These are phyloP conservation scores for Penicillium capsulatum DNA, from an alignment of 2,329 filamentous ascomycete species.

Conservation along the genomic window DNA sequence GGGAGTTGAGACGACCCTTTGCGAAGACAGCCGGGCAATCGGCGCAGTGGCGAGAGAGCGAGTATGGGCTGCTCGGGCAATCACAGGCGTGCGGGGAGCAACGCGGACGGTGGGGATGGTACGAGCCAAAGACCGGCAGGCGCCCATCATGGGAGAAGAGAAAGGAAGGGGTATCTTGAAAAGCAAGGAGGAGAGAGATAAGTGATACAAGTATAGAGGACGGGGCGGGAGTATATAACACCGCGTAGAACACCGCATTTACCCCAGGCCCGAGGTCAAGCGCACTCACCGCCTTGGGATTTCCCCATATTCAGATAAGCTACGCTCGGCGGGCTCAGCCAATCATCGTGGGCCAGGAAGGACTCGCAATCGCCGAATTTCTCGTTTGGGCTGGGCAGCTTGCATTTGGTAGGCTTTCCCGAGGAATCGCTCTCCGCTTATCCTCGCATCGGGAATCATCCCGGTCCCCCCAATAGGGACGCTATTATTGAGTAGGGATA, in stretches of 20 bases:
- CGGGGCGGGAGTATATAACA: conserved; percentile 10
- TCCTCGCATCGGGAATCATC: background rate
- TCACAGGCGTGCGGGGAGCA: conserved; percentile 35
- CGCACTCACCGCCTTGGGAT: conserved; percentile 11
- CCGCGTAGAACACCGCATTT: conserved; percentile 8
- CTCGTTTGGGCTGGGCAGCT: background rate
- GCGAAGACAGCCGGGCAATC: conserved; percentile 16
- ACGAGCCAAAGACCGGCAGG: conserved; percentile 35
- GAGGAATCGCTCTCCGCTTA: too few relatives aligned
- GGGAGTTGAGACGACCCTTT: conserved; percentile 16
- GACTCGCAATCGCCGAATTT: conserved; percentile 4
- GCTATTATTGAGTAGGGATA: too few relatives aligned
- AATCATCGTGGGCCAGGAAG: conserved; percentile 19
- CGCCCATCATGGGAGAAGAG: conserved; percentile 29
- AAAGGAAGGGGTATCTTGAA: conserved; percentile 1
- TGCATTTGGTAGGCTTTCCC: too few relatives aligned
- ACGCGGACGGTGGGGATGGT: conserved; percentile 40
- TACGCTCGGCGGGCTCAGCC: conserved; percentile 14
- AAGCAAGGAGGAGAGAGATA: conserved; percentile 2
- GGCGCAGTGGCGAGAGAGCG: conserved; percentile 27
- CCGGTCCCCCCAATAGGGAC: too few relatives aligned
- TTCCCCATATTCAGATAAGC: conserved; percentile 22
- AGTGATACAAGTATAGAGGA: background rate
- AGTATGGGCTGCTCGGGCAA: conserved; percentile 25
- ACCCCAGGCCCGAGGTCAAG: conserved; percentile 24